Base-by-base conservation (phyloP, 2,329 filamentous ascomycete genomes). In the Chalaropsis ovoidea region DNA sequence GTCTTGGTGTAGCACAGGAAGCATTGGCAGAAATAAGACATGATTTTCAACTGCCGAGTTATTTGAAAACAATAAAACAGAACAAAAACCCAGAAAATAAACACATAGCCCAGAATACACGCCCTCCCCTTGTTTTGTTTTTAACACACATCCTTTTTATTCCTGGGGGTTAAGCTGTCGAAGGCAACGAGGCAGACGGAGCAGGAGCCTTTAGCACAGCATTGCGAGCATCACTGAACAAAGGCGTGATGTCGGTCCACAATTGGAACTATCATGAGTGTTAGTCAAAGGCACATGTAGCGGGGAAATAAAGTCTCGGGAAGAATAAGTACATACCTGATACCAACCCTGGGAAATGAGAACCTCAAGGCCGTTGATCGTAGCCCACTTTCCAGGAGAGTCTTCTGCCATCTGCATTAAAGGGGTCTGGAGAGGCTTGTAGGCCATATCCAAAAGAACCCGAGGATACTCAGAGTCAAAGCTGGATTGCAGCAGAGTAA, bases 371-470 rank as follows among this genome's bases (percentile, higher is more conserved):
- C 94, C 94, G 7, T 90, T 86, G 68, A 97, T 87, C 1, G 88
- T 90, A 65, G 78, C 81, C 94, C 94, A 99, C 2, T 87, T 86
- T 11, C 73, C 73, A 19, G 61, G 19, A 13, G 83, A 82, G 70
- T 87, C 82, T 70, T 85, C 81, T 1, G 92, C 93, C 73, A 96
- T 78, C 73, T 88, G 82, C 86, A 97, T 96, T 70, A 96, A 76
- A 7, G 87, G 83, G 3, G 94, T 99, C 63, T 89, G 82, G 0
- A 82, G 79, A 22, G 94, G 94, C 75, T 93, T 95, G 76, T 99
- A 99, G 1, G 94, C 93, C 92, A 99, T 96, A 75, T 99, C 94
- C 2, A 97, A 77, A 68, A 97, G 76, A 13, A 94, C 82, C 22
- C 82, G 81, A 31, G 75, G 76, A 5, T 75, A 75, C 63, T 76